Evolutionary conservation across 2,329 filamentous ascomycete genomes (phyloP).

Genomic region (Dichotomopilus funicola): DNA sequence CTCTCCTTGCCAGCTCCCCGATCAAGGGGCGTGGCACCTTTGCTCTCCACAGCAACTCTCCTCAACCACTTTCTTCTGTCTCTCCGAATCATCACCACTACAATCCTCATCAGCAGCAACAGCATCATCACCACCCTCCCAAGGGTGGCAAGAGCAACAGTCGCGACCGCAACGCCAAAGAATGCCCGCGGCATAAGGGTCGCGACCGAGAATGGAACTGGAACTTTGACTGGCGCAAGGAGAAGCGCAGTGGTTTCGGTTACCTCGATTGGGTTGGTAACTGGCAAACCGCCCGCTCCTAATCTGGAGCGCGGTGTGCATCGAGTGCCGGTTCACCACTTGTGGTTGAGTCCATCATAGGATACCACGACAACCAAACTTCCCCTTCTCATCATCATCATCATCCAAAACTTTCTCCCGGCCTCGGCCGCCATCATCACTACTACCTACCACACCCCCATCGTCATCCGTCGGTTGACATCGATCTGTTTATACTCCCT

Average conservation of each 20-base stretch:
- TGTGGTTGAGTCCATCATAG: conserved; percentile 45
- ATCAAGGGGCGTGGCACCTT: conserved; percentile 38
- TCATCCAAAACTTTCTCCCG: background rate
- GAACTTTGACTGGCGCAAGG: conserved; percentile 48
- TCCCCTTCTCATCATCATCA: conserved; percentile 21
- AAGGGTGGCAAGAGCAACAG: conserved; percentile 32
- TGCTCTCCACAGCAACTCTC: conserved; percentile 36
- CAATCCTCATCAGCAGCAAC: conserved; percentile 16
- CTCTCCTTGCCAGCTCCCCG: conserved; percentile 26
- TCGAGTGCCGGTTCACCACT: conserved; percentile 43
- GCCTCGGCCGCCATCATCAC: background rate
- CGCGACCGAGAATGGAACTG: conserved; percentile 48
- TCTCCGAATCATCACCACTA: conserved; percentile 27
- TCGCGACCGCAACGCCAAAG: conserved; percentile 42
- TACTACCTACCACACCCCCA: background rate
- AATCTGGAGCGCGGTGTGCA: conserved; percentile 21
- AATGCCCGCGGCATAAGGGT: conserved; percentile 51
- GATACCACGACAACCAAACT: conserved; percentile 26
- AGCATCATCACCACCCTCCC: conserved; percentile 18
- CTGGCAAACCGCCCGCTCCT: conserved; percentile 59
- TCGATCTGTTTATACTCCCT: conserved; percentile 21
- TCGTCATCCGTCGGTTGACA: conserved; percentile 10
- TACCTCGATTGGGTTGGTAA: conserved; percentile 94
- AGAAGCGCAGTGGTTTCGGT: conserved; percentile 60
- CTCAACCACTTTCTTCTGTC: conserved; percentile 34